Evolutionary conservation across 1,284 basidiomycete genomes (phyloP).

Genomic region (Puccinia triticina): DNA sequence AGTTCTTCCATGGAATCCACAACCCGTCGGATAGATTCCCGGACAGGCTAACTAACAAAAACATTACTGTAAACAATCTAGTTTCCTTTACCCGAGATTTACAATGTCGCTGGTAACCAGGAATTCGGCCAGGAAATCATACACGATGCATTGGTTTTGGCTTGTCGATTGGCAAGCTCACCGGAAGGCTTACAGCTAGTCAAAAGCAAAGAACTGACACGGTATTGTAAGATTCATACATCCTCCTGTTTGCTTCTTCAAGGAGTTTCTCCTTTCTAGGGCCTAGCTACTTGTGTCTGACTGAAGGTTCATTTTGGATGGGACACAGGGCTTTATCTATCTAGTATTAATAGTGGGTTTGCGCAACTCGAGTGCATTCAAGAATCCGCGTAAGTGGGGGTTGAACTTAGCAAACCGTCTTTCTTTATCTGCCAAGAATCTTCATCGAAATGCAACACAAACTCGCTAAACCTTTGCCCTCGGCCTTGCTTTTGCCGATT

Average conservation of each 20-base stretch:
- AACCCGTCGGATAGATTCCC: no score
- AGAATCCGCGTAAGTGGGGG: slow-evolving; percentile 29
- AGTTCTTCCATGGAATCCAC: no score
- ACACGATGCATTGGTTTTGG: slow-evolving; percentile 36
- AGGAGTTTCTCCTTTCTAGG: neutral
- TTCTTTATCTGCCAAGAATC: no score
- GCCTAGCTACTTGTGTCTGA: neutral
- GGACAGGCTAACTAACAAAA: no score
- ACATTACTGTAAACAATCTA: neutral
- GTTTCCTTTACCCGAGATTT: slow-evolving; percentile 40
- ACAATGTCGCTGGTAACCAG: neutral
- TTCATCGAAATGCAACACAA: no score
- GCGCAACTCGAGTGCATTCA: slow-evolving; percentile 35
- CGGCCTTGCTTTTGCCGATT: no score
- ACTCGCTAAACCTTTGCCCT: no score
- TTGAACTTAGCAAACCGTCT: no score
- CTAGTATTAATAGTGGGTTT: slow-evolving; percentile 29
- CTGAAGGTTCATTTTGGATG: neutral
- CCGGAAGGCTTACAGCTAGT: slow-evolving; percentile 21
- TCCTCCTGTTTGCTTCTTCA: no score
- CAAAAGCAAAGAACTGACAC: slow-evolving; percentile 22
- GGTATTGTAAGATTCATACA: slow-evolving; percentile 31
- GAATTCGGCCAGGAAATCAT: slow-evolving; percentile 23
- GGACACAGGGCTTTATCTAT: slow-evolving; percentile 31
- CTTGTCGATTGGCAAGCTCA: slow-evolving; percentile 26